Conservation (phyloP, 768 basidiomycete species). For the Russula brevipes region DNA sequence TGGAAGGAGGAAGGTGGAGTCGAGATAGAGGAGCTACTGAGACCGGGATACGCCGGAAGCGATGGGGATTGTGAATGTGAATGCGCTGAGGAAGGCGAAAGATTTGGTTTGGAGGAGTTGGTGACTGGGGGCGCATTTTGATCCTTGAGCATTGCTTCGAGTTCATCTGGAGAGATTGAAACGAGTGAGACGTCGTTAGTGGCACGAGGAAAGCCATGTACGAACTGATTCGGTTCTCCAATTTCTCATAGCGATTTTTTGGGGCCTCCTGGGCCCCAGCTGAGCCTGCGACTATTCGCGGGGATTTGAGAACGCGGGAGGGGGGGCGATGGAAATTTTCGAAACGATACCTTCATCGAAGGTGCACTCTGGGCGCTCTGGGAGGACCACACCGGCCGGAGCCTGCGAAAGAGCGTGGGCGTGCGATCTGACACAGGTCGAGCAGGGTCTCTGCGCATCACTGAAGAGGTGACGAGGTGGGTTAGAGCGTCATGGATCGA, state of each 20-base stretch:
- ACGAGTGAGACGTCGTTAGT: not conserved
- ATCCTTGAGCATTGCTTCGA: constrained; percentile 56
- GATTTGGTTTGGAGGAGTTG: constrained; percentile 1
- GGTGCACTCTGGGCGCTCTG: constrained; percentile 63
- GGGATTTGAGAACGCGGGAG: constrained; percentile 2
- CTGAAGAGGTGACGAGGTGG: constrained; percentile 34
- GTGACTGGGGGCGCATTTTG: not conserved
- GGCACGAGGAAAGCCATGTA: constrained; percentile 8
- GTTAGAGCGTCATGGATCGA: not conserved
- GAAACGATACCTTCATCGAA: constrained; percentile 55
- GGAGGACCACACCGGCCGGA: constrained; percentile 48
- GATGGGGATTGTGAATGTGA: constrained; percentile 15
- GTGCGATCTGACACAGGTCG: constrained; percentile 73
- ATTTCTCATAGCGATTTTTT: constrained; percentile 54
- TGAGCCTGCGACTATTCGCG: constrained; percentile 34
- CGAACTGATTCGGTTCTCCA: constrained; percentile 68
- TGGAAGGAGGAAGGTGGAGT: constrained; percentile 3
- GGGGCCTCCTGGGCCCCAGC: constrained; percentile 43
- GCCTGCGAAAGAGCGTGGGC: constrained; percentile 62
- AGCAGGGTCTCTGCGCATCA: constrained; percentile 72
- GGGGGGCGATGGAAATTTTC: not conserved
- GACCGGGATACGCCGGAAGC: not conserved
- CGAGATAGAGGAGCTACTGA: not conserved
- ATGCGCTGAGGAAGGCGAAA: constrained; percentile 5
- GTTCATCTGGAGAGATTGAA: constrained; percentile 46